These are phyloP conservation scores for Kodamaea kakaduensis DNA, from an alignment of 805 yeast species.

Conservation along the genomic window DNA sequence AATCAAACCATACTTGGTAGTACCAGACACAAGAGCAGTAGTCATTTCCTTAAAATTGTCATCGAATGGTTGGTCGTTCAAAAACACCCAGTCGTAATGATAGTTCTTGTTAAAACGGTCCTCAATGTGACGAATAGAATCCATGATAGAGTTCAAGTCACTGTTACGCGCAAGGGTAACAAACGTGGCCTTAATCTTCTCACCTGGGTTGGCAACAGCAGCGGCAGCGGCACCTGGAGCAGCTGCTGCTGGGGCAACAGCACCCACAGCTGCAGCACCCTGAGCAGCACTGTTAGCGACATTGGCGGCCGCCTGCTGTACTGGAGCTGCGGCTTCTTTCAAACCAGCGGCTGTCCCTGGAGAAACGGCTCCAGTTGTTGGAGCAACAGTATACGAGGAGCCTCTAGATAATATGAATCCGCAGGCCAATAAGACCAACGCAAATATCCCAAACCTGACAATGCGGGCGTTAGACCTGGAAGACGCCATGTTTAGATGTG, in stretches of 20 bases:
- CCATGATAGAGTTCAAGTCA: conserved; percentile 60
- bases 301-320: too few relatives aligned
- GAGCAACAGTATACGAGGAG: conserved; percentile 36
- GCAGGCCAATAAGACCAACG: conserved; percentile 41
- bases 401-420: conserved; percentile 48
- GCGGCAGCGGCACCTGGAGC: conserved; percentile 8
- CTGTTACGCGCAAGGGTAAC: conserved; percentile 74
- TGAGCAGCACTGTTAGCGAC: conserved; percentile 8
- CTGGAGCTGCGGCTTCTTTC: conserved; percentile 8
- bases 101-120: conserved; percentile 81
- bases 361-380: conserved; percentile 7
- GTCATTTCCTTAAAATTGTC: conserved; percentile 77
- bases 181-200: conserved; percentile 68
- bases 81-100: conserved; percentile 92
- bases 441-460: conserved; percentile 46
- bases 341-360: conserved; percentile 8
- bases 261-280: conserved; percentile 13
- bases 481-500: conserved; percentile 27
- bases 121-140: conserved; percentile 73
- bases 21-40: conserved; percentile 67
- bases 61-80: conserved; percentile 81
- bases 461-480: conserved; percentile 45
- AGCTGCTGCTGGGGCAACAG: conserved; percentile 9
- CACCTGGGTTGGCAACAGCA: conserved; percentile 8
- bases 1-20: conserved; percentile 70